phyloP scores from a whole-genome alignment of 2,329 filamentous ascomycete genomes.

The Ustulina deusta region DNA sequence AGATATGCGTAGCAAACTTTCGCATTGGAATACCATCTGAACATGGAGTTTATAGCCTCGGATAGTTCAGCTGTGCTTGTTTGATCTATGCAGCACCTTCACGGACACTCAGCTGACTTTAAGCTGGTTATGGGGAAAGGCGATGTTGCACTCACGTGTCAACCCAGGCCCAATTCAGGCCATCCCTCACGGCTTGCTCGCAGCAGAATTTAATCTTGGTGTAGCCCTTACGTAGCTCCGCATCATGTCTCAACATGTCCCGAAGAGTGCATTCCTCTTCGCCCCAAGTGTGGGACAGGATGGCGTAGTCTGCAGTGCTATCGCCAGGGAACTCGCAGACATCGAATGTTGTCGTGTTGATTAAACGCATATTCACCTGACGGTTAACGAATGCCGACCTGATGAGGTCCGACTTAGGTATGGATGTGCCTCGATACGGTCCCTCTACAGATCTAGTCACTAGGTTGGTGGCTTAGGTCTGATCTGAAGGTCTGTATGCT shows the following conservation, averaged over 20 bases:
- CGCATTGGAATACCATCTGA: conserved; percentile 32
- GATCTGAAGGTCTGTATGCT: no score
- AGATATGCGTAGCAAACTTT: conserved; percentile 27
- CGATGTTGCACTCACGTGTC: conserved; percentile 26
- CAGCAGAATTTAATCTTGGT: conserved; percentile 20
- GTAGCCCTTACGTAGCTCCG: conserved; percentile 5
- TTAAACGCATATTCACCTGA: conserved; percentile 24
- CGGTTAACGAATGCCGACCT: not conserved
- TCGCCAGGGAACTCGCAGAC: conserved; percentile 23
- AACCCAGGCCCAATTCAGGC: conserved; percentile 27
- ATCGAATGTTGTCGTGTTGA: conserved; percentile 18
- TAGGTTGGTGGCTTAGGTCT: no score
- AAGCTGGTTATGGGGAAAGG: not conserved
- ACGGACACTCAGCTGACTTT: not conserved
- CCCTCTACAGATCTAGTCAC: no score
- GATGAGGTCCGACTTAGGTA: not conserved
- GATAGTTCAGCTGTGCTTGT: conserved; percentile 31
- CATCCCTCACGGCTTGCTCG: conserved; percentile 23
- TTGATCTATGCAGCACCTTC: conserved; percentile 34
- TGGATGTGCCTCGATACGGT: no score
- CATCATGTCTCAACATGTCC: conserved; percentile 8
- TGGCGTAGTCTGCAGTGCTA: conserved; percentile 27
- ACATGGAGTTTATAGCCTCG: conserved; percentile 36
- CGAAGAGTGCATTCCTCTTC: conserved; percentile 26
- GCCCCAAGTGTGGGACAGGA: conserved; percentile 35